phyloP scores from a whole-genome alignment of 805 yeast species.

The Cyberlindnera sargentensis region DNA sequence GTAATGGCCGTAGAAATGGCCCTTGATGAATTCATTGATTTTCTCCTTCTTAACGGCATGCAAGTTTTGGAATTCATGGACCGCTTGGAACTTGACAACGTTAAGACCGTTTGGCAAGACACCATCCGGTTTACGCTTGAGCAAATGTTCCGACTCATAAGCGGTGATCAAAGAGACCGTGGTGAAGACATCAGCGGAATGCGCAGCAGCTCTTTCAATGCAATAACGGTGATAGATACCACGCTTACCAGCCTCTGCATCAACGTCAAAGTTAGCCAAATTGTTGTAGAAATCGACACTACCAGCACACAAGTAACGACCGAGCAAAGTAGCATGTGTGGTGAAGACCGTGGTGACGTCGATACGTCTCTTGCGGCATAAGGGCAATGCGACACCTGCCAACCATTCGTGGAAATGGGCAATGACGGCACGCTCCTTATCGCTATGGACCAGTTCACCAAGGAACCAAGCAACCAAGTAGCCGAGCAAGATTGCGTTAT shows the following conservation, averaged over 20 bases:
- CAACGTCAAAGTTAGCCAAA: conserved; percentile 83
- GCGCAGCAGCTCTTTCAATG: conserved; percentile 94
- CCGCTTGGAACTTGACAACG: conserved; percentile 93
- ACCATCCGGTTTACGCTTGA: conserved; percentile 96
- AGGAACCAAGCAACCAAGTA: conserved; percentile 95
- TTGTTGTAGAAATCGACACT: conserved; percentile 94
- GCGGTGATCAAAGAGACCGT: conserved; percentile 98
- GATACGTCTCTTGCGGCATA: conserved; percentile 83
- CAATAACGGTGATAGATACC: conserved; percentile 97
- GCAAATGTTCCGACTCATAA: conserved; percentile 83
- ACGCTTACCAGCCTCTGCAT: conserved; percentile 95
- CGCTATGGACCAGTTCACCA: conserved; percentile 85
- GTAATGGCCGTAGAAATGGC: conserved; percentile 95
- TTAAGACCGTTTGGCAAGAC: conserved; percentile 95
- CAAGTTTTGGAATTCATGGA: conserved; percentile 94
- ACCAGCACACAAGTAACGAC: conserved; percentile 95
- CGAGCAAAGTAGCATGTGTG: conserved; percentile 93
- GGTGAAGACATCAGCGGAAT: conserved; percentile 92
- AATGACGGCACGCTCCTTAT: conserved; percentile 80
- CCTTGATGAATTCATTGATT: conserved; percentile 90
- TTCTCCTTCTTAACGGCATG: conserved; percentile 89
- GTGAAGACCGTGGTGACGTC: conserved; percentile 95
- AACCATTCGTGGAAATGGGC: conserved; percentile 98
- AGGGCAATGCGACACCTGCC: conserved; percentile 92
- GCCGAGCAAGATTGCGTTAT: conserved; percentile 89